A percentile compares a stretch with the other conserved stretches of the same genome.
phyloP scores from a whole-genome alignment of 768 basidiomycete species.

The Leccinum olivaceopallidum region DNA sequence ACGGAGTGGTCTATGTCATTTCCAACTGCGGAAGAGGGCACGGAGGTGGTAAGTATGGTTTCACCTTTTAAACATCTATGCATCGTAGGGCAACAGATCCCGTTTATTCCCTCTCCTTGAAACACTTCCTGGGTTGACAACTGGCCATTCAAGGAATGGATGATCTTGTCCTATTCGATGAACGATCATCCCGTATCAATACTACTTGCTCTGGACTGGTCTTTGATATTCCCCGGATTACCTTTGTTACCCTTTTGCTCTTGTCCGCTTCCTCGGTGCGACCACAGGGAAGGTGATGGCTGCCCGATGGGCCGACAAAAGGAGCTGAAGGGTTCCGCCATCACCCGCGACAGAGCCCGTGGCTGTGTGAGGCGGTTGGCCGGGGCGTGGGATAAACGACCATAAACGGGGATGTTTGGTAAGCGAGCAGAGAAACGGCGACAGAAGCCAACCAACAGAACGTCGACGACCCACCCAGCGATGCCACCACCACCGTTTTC shows the following conservation, averaged over 20 bases:
- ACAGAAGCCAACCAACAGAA: constrained; percentile 18
- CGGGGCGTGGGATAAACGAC: constrained; percentile 13
- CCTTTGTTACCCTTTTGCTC: too few species aligned
- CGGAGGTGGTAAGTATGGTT: not conserved
- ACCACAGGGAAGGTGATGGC: too few species aligned
- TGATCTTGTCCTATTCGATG: too few species aligned
- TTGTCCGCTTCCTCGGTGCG: too few species aligned
- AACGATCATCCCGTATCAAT: too few species aligned
- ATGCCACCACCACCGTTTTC: constrained; percentile 38
- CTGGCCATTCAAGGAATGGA: too few species aligned
- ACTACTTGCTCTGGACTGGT: not conserved
- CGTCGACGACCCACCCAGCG: constrained; percentile 23
- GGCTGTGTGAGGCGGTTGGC: constrained; percentile 5
- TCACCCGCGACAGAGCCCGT: not conserved
- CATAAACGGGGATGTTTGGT: constrained; percentile 3
- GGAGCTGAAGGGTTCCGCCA: not conserved
- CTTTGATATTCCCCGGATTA: too few species aligned
- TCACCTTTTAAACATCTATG: too few species aligned
- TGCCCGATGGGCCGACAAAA: not conserved
- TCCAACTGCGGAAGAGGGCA: not conserved
- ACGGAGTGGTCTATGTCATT: not conserved
- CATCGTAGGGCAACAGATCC: not conserved
- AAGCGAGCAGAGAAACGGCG: constrained; percentile 15
- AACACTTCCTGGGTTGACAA: not conserved
- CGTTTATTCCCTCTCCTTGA: too few species aligned